A percentile compares a stretch with the other conserved stretches of the same genome.
Conservation (phyloP, 495 filamentous ascomycete species). For the Neurospora sublineolata region DNA sequence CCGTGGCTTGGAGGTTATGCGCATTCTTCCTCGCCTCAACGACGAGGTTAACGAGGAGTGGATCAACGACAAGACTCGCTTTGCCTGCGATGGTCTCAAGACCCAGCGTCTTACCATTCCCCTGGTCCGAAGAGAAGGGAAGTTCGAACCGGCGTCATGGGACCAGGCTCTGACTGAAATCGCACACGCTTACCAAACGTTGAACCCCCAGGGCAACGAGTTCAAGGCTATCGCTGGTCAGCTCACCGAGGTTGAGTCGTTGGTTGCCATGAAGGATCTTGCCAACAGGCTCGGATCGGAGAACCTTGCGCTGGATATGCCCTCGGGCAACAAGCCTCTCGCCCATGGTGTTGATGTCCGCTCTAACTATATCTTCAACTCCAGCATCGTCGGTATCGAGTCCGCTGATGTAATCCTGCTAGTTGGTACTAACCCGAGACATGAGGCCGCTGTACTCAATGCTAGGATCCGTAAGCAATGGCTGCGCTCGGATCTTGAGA, state of each 20-base stretch:
- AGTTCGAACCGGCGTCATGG: conserved; percentile 86
- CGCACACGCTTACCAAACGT: conserved; percentile 56
- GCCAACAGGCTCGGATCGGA: conserved; percentile 93
- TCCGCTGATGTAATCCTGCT: conserved; percentile 87
- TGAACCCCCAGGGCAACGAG: conserved; percentile 75
- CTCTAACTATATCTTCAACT: conserved; percentile 94
- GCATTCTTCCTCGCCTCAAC: conserved; percentile 81
- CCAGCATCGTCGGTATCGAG: conserved; percentile 82
- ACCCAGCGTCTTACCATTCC: conserved; percentile 90
- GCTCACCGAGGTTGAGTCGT: conserved; percentile 77
- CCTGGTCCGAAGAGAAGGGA: conserved; percentile 72
- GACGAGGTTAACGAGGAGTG: conserved; percentile 98
- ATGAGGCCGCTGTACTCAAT: conserved; percentile 89
- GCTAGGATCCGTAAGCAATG: conserved; percentile 96
- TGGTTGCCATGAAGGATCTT: conserved; percentile 94
- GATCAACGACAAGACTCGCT: conserved; percentile 97
- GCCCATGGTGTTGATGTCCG: conserved; percentile 91
- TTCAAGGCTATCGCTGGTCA: conserved; percentile 92
- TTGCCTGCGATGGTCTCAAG: conserved; percentile 93
- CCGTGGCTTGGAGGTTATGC: conserved; percentile 92
- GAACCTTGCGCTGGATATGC: conserved; percentile 87
- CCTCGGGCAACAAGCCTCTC: conserved; percentile 67
- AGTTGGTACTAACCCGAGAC: conserved; percentile 85
- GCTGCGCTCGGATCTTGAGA: conserved; percentile 84
- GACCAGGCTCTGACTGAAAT: conserved; percentile 87